These are phyloP conservation scores for Chlorella variabilis DNA, from an alignment of 163 green algal species.

Conservation along the genomic window DNA sequence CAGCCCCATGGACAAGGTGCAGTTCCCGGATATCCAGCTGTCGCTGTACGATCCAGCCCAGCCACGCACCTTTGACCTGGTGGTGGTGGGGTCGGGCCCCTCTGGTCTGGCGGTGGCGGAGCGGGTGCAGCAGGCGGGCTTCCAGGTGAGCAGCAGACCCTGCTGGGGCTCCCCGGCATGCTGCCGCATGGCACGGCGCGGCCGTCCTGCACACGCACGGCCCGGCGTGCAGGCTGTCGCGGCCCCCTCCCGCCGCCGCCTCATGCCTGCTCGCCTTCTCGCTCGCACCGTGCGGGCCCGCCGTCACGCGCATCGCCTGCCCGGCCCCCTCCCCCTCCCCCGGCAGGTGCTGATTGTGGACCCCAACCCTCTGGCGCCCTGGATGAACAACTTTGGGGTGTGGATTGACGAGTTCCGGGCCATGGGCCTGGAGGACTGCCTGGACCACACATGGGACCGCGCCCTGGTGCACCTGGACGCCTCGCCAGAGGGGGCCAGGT, in stretches of 20 bases:
- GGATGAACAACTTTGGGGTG: constrained; percentile 99
- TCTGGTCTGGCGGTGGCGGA: constrained; percentile 81
- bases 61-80: constrained; percentile 68
- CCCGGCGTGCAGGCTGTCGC: too few species aligned
- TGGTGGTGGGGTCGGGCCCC: constrained; percentile 85
- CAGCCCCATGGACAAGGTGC: background rate
- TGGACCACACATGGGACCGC: constrained; percentile 89
- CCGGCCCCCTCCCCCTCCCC: background rate
- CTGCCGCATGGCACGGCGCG: too few species aligned
- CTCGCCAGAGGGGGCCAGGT: constrained; percentile 41
- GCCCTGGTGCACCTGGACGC: constrained; percentile 90
- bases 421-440: constrained; percentile 93
- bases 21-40: constrained; percentile 49
- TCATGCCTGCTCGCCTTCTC: background rate
- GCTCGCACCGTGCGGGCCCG: background rate
- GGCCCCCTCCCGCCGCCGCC: background rate
- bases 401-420: constrained; percentile 98
- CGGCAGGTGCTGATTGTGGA: constrained; percentile 80
- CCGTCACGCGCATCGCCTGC: background rate
- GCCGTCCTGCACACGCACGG: too few species aligned
- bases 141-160: constrained; percentile 54
- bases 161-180: too few species aligned
- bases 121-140: constrained; percentile 75
- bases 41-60: constrained; percentile 24
- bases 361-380: constrained; percentile 79